phyloP scores from a whole-genome alignment of 768 basidiomycete genomes.

The Pholiota microspora region DNA sequence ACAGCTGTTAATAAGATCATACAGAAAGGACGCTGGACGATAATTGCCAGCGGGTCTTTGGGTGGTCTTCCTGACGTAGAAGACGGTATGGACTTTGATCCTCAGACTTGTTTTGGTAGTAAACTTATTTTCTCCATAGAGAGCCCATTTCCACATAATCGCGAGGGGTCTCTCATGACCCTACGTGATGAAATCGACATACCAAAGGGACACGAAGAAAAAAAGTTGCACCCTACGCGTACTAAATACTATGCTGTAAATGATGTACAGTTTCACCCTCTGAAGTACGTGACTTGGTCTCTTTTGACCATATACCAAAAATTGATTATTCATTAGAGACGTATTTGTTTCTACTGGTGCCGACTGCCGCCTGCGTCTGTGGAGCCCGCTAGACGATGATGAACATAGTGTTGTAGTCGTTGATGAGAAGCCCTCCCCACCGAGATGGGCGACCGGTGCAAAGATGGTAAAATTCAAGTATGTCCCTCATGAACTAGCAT shows the following conservation, averaged over 20 bases:
- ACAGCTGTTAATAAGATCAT: constrained; percentile 50
- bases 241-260: constrained; percentile 53
- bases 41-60: constrained; percentile 43
- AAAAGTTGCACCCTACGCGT: constrained; percentile 10
- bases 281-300: constrained; percentile 29
- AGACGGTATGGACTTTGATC: constrained; percentile 24
- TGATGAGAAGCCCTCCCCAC: neutral
- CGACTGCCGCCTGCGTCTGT: constrained; percentile 41
- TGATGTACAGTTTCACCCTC: constrained; percentile 54
- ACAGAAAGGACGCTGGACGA: constrained; percentile 40
- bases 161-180: constrained; percentile 43
- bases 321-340: constrained; percentile 26
- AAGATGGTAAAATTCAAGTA: constrained; percentile 20
- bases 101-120: too few relatives aligned
- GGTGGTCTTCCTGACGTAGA: constrained; percentile 41
- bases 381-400: constrained; percentile 32
- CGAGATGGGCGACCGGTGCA: neutral
- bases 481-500: constrained; percentile 42
- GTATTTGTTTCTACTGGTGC: constrained; percentile 47
- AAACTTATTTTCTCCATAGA: constrained; percentile 14
- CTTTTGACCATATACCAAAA: neutral
- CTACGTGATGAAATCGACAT: constrained; percentile 27
- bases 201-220: constrained; percentile 12
- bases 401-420: constrained; percentile 11
- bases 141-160: constrained; percentile 43